Evolutionary conservation across 2,329 filamentous ascomycete species (phyloP), one percentile per base, ranked within the genome.

Genomic region (Ceratocystis eucalypticola): DNA sequence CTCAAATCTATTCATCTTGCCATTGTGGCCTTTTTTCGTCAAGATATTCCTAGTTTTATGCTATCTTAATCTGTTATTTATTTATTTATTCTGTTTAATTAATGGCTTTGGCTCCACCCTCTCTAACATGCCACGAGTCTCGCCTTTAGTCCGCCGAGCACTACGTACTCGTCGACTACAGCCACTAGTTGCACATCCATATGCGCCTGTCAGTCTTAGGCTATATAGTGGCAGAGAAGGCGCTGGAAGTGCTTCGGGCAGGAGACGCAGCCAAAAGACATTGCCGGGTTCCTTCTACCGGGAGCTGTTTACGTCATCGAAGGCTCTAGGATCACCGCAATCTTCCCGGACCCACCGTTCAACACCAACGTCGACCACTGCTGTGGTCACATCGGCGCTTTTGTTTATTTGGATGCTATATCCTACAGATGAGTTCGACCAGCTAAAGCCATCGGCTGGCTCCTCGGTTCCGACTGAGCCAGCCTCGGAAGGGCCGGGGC

Each of bases 381-480:
- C 57, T 10, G 46, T 61, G 8, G 44, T 62, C 25, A 25, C 67
- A 22, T 66, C 64, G 28, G 44, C 65, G 17, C 73, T 74, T n/a
- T 70, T 78, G 41, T 74, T 78, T 62, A 72, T 76, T 57, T 79
- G 77, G 77, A 74, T 73, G 72, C 73, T 79, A 3, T 79, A 79
- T 65, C 77, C 77, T 61, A 74, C 76, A 53, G 75, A 78, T 45
- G 77, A 78, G 57, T 77, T 79, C 70, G 74, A 68, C 33, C 67
- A 61, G 12, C 53, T 67, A 7, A 65, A 62, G 46, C 65, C 55
- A 25, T 25, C 62, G 8, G 50, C 50, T 17, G 44, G 50, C 10
- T 53, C 61, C 15, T 33, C 64, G 8, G 48, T 59, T 15, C 33
- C 63, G n/a, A 53, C 64, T 50, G 55, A 50, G 30, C 55, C 48